Evolutionary conservation across 768 basidiomycete genomes (phyloP).

Genomic region (Nidularia sp.): DNA sequence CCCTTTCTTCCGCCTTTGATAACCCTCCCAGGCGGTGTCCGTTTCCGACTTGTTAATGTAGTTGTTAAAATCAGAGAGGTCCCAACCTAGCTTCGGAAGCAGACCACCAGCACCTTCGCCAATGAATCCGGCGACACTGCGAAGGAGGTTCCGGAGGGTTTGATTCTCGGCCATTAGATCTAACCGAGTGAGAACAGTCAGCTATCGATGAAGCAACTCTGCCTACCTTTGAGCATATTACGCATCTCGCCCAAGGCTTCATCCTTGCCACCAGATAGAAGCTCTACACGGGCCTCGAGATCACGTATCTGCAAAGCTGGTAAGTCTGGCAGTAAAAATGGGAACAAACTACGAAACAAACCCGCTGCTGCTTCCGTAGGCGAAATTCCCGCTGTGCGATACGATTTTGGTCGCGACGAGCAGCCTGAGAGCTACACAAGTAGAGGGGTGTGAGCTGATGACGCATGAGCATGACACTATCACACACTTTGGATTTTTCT

Average conservation of each 20-base stretch:
- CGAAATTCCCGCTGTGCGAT: slow-evolving; percentile 94
- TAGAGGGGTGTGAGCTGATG: slow-evolving; percentile 8
- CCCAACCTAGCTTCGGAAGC: slow-evolving; percentile 77
- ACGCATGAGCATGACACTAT: slow-evolving; percentile 4
- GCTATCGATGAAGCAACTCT: not conserved
- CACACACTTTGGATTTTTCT: slow-evolving; percentile 86
- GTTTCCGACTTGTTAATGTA: slow-evolving; percentile 86
- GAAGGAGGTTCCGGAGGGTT: slow-evolving; percentile 73
- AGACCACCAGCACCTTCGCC: slow-evolving; percentile 83
- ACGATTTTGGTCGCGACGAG: slow-evolving; percentile 83
- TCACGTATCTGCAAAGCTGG: slow-evolving; percentile 71
- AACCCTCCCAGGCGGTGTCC: slow-evolving; percentile 91
- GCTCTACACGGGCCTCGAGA: slow-evolving; percentile 92
- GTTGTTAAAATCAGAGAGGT: slow-evolving; percentile 70
- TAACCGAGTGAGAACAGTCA: slow-evolving; percentile 16
- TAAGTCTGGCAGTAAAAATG: slow-evolving; percentile 1
- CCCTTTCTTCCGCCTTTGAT: slow-evolving; percentile 62
- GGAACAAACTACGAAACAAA: slow-evolving; percentile 19
- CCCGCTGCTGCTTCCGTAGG: slow-evolving; percentile 85
- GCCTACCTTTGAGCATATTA: slow-evolving; percentile 71
- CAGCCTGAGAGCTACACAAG: slow-evolving; percentile 72
- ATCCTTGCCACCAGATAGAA: slow-evolving; percentile 89
- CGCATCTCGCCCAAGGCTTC: slow-evolving; percentile 82
- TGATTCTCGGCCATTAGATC: slow-evolving; percentile 92
- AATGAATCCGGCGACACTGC: slow-evolving; percentile 74